phyloP scores from a whole-genome alignment of 2,329 filamentous ascomycete genomes.

The Colletotrichum lentis region DNA sequence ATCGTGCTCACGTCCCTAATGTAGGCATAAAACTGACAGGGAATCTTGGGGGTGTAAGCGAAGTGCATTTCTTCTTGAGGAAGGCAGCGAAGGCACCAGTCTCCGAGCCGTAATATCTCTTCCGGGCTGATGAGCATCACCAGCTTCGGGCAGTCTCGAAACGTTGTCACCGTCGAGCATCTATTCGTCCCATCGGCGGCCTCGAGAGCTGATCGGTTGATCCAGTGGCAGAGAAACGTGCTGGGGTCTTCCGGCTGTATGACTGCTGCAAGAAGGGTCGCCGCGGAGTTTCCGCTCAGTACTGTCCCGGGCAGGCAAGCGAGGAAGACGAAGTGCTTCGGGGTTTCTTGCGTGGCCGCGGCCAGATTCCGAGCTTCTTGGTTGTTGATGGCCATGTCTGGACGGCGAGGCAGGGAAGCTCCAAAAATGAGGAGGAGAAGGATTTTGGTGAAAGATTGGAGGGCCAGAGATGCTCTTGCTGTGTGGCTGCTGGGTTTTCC shows the following conservation, averaged over 20 bases:
- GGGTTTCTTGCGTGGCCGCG: background rate
- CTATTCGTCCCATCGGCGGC: no score
- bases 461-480: background rate
- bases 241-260: background rate
- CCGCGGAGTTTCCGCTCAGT: background rate
- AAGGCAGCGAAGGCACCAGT: background rate
- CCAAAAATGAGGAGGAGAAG: background rate
- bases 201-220: background rate
- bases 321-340: conserved; percentile 14
- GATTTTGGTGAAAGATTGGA: background rate
- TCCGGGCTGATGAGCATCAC: background rate
- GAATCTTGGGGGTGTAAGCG: background rate
- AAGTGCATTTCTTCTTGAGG: background rate
- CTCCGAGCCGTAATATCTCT: background rate
- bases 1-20: background rate
- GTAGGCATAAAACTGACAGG: background rate
- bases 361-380: no score
- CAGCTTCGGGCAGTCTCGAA: background rate
- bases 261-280: background rate
- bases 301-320: background rate
- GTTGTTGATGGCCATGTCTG: no score
- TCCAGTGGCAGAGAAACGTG: conserved; percentile 2
- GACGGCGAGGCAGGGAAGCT: no score
- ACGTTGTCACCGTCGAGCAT: background rate
- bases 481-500: no score